Base-by-base conservation (phyloP, 2,329 filamentous ascomycete genomes). In the Ceratocystis huliohia region DNA sequence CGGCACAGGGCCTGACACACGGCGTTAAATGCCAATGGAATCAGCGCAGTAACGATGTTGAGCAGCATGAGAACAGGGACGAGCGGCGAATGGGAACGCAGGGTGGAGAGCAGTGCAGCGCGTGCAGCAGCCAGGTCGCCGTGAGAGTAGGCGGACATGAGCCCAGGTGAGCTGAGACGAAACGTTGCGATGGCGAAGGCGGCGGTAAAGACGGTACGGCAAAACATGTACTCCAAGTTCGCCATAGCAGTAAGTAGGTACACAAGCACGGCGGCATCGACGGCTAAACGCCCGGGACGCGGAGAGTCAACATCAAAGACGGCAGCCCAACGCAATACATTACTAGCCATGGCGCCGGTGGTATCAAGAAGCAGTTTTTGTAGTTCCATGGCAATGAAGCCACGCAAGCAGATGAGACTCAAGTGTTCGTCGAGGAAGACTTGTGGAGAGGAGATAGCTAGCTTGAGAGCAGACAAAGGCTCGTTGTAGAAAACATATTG, bases 381-480 rank as follows among this genome's bases (percentile, higher is more conserved):
- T 37, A 66, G 56, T n/a, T 68, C 59, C 63, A 70, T 68, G 25
- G 68, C 64, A 48, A 65, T 59, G 2, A 66, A n/a, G 7, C 44
- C 48, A 15, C 65, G 64, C 8, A 68, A 30, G 45, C 65, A 66
- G 33, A 68, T 64, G 10, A 66, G 68, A 22, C 68, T 68, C 37
- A 74, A 68, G 45, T 71, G 69, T 28, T 71, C 70, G 25, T 71
- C 71, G 17, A 78, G 63, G 53, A 77, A 76, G 5, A 74, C 70
- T 66, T 74, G 74, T 4, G 76, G 77, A 37, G 74, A 74, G 15
- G 69, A 72, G 5, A 70, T 70, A n/a, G 73, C 76, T 53, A 75
- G 70, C 65, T 75, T 77, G 69, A 77, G 73, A 68, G 71, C 71
- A 33, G 73, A 74, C 65, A 74, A 70, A 10, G 75, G 75, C 25